Evolutionary conservation across 2,329 filamentous ascomycete genomes (phyloP), one percentile per base, ranked within the genome.

Genomic region (Cryoendolithus antarcticus): DNA sequence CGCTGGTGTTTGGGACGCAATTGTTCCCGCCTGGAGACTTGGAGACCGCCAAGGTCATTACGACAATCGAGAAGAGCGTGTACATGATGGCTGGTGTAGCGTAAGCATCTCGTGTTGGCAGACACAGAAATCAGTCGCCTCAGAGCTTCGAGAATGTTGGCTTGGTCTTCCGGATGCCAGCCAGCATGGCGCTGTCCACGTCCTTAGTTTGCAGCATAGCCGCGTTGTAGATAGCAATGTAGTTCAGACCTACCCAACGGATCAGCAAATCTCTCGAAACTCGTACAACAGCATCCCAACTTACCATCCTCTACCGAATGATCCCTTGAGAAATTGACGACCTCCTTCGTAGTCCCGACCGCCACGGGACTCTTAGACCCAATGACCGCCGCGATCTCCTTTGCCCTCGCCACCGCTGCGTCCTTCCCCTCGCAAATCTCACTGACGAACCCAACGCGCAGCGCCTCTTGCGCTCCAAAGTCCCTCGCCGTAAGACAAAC

Each of bases 161-260:
- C 56, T 75, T 88, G 48, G 70, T 79, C 72, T 82, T 93, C 61
- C 82, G 71, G 46, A 94, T 58, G 6, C 82, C 82, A 30, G 82
- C 84, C 57, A 82, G 56, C 57, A 95, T 67, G 1, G 88, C 86
- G 43, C 71, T 66, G 54, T 75, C 65, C 32, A 94, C 72, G 66
- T 96, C 89, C 38, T 69, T 66, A 5, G 84, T 82, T 66, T 95
- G 88, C 51, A 94, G 57, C 54, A 83, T 82, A 2, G 77, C 82
- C 50, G 77, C 74, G 56, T 96, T 96, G 89, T 88, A 95, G 1
- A 91, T 71, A 8, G 75, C 72, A 3, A 88, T 93, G 61, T 94
- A 95, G 42, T 75, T 75, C 58, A 96, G 63, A 34, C 77, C 77
- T 80, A 46, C 10, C 27, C 30, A 27, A 12, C 30, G 13, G 9